These are phyloP conservation scores for Simmondsia chinensis DNA, from an alignment of 148 eudicot species.

Conservation along the genomic window DNA sequence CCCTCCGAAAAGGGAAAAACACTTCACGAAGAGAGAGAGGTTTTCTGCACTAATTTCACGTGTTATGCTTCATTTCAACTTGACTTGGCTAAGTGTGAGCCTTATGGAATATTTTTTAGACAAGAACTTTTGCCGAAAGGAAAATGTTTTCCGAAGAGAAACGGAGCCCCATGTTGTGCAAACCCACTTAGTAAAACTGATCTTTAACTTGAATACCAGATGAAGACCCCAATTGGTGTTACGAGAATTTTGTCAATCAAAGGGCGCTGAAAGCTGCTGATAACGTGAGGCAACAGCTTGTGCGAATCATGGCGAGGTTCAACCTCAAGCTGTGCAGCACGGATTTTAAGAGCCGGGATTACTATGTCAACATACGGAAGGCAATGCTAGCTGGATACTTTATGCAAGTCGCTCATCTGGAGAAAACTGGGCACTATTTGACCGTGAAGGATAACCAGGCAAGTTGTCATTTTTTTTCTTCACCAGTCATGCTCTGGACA, in stretches of 20 bases:
- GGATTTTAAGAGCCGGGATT: slow-evolving; percentile 90
- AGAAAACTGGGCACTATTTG: slow-evolving; percentile 81
- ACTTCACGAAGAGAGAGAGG: no score
- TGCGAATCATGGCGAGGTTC: slow-evolving; percentile 86
- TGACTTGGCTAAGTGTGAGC: no score
- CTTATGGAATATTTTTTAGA: no score
- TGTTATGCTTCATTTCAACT: no score
- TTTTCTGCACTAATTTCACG: no score
- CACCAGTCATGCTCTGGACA: no score
- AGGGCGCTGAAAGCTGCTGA: slow-evolving; percentile 87
- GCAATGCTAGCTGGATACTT: slow-evolving; percentile 98
- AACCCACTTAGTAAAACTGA: no score
- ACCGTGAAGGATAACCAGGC: slow-evolving; percentile 98
- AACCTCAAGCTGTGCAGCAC: slow-evolving; percentile 85
- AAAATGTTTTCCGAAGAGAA: no score
- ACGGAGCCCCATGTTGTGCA: no score
- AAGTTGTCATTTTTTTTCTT: slow-evolving; percentile 2
- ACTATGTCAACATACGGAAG: slow-evolving; percentile 88
- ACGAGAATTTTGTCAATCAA: slow-evolving; percentile 76
- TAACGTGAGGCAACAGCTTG: slow-evolving; percentile 92
- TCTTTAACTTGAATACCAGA: slow-evolving; percentile 27
- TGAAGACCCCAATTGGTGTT: slow-evolving; percentile 92
- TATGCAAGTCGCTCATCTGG: slow-evolving; percentile 99
- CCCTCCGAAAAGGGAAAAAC: no score
- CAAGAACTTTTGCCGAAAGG: no score